phyloP scores from a whole-genome alignment of 148 eudicot species.

The Cornus controversa region DNA sequence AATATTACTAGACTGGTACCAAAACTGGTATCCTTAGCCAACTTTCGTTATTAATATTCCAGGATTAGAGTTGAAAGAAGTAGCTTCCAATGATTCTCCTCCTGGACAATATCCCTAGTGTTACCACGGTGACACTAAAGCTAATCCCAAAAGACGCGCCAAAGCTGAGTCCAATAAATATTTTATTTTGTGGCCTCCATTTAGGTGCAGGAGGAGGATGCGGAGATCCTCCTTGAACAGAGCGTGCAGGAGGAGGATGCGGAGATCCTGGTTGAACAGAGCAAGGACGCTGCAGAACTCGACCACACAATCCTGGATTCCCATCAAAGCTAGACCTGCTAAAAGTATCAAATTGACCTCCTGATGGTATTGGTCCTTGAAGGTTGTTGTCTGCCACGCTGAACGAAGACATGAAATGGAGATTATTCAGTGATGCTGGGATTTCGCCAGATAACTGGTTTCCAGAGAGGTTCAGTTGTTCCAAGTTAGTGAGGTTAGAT shows the following conservation, averaged over 20 bases:
- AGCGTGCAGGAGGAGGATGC: conserved; percentile 28
- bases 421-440: conserved; percentile 56
- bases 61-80: conserved; percentile 43
- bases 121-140: conserved; percentile 38
- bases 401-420: conserved; percentile 48
- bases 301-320: conserved; percentile 68
- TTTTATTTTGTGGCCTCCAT: conserved; percentile 40
- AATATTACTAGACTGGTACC: conserved; percentile 39
- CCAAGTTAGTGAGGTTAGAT: conserved; percentile 66
- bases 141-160: conserved; percentile 55
- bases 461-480: conserved; percentile 56
- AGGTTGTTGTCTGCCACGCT: conserved; percentile 54
- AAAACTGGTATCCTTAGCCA: conserved; percentile 34
- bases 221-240: conserved; percentile 20
- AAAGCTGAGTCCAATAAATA: conserved; percentile 46
- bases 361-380: conserved; percentile 51
- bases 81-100: conserved; percentile 50
- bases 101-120: conserved; percentile 52
- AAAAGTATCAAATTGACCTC: conserved; percentile 63
- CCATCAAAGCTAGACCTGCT: conserved; percentile 44
- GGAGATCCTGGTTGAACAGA: conserved; percentile 20
- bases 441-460: conserved; percentile 74
- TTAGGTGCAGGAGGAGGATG: conserved; percentile 8
- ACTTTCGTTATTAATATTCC: conserved; percentile 27
- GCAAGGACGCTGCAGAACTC: conserved; percentile 42